Evolutionary conservation across 225 moss, liverwort and hornwort species (phyloP).

Genomic region (Bryum argenteum): DNA sequence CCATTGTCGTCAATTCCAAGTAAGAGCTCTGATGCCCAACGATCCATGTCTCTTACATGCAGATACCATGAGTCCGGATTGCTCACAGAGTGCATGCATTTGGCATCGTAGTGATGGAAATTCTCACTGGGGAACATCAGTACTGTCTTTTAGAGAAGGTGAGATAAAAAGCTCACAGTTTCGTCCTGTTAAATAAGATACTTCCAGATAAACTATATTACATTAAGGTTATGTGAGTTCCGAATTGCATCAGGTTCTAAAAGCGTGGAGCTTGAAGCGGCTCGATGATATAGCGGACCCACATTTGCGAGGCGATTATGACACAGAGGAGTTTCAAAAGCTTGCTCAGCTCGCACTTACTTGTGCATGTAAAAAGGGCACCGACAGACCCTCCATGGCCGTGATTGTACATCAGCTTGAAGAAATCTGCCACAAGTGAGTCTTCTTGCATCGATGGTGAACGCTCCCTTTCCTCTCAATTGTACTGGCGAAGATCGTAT

Average conservation of each 20-base stretch:
- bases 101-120: conserved; percentile 63
- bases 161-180: neutral
- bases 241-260: conserved; percentile 23
- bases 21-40: neutral
- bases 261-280: conserved; percentile 28
- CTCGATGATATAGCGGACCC: conserved; percentile 33
- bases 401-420: conserved; percentile 29
- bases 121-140: conserved; percentile 36
- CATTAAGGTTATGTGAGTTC: too few relatives aligned
- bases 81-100: conserved; percentile 58
- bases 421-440: conserved; percentile 14
- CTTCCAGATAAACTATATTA: too few relatives aligned
- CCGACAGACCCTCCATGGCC: conserved; percentile 33
- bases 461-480: neutral
- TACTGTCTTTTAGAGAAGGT: conserved; percentile 22
- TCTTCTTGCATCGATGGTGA: conserved; percentile 6
- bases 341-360: conserved; percentile 26
- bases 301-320: conserved; percentile 18
- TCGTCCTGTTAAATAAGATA: too few relatives aligned
- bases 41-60: neutral
- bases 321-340: conserved; percentile 21
- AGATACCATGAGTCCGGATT: conserved; percentile 47
- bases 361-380: conserved; percentile 13
- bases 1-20: neutral
- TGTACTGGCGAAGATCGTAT: neutral